Base-by-base conservation (phyloP, 768 basidiomycete species). In the Boletales sp. region DNA sequence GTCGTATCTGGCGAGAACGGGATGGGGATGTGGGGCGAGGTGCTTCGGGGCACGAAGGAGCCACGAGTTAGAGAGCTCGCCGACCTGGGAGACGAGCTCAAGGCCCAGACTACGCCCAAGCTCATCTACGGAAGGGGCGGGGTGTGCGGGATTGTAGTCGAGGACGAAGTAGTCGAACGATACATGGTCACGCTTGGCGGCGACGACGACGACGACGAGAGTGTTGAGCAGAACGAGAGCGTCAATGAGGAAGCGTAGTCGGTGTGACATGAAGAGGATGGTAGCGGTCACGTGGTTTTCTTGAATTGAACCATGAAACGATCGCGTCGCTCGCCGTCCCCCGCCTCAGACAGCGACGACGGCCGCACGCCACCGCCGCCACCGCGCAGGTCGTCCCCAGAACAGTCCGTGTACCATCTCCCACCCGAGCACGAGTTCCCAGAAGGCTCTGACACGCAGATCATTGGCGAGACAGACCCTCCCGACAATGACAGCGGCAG, bases 11-110 rank as follows among this genome's bases (percentile, higher is more conserved):
- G 75, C 71, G 27, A 86, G 61, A 43, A 86, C 80, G 24, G 57
- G 46, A 42, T 54, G 56, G 31, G 58, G 59, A 12, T 57, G 52
- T 8, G 37, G 40, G 17, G 6, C 47, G 37, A 30, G 21, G 24
- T 54, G 69, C 53, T 64, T 83, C 79, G 56, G 68, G 61, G 37
- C 70, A 21, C 90, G 80, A 40, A 97, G 83, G 15, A 99, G 73
- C 89, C 90, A 99, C 69, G 89, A 78, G 48, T 90, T 74, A 27
- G 69, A 63, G 6, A 99, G 79, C 63, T 94, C 86, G 44, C 97
- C 94, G 21, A 84, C 86, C 57, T 82, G 87, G 63, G 94, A 91
- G 49, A 98, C 86, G 42, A 97, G 72, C 69, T 97, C 87, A 18
- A 92, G 85, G n/a, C 83, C 84, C 8, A 92, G 74, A 13, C 83